These are phyloP conservation scores for Flaveria floridana DNA, from an alignment of 140 eudicot genomes.

Conservation along the genomic window DNA sequence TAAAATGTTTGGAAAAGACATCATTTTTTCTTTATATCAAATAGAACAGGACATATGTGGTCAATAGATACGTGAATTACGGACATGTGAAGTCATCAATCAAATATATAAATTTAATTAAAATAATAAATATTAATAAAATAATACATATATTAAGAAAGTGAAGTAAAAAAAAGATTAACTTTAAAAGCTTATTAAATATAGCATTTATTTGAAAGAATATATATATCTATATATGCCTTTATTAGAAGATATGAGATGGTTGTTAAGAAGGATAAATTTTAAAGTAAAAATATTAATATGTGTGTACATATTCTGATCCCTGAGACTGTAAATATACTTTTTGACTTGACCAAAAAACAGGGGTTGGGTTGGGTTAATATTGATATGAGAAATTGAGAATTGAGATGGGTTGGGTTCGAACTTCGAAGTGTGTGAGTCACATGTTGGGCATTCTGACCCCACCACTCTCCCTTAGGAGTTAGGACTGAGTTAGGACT, in stretches of 20 bases:
- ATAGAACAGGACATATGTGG: neutral
- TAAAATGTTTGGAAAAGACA: neutral
- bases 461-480: constrained; percentile 27
- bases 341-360: neutral
- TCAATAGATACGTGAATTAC: neutral
- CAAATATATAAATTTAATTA: neutral
- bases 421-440: neutral
- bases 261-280: neutral
- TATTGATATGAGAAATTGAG: too few relatives aligned
- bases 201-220: neutral
- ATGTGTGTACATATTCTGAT: neutral
- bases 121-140: neutral
- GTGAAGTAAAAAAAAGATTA: neutral
- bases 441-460: constrained; percentile 31
- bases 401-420: neutral
- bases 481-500: too few relatives aligned
- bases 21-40: neutral
- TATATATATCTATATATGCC: neutral
- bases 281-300: too few relatives aligned
- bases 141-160: neutral
- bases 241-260: neutral
- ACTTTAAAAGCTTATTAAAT: neutral
- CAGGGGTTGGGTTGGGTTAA: neutral
- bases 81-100: constrained; percentile 1
- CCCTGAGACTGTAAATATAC: neutral